A percentile compares a stretch with the other conserved stretches of the same genome.
phyloP scores from a whole-genome alignment of 768 basidiomycete species.

The Kwoniella sp. region DNA sequence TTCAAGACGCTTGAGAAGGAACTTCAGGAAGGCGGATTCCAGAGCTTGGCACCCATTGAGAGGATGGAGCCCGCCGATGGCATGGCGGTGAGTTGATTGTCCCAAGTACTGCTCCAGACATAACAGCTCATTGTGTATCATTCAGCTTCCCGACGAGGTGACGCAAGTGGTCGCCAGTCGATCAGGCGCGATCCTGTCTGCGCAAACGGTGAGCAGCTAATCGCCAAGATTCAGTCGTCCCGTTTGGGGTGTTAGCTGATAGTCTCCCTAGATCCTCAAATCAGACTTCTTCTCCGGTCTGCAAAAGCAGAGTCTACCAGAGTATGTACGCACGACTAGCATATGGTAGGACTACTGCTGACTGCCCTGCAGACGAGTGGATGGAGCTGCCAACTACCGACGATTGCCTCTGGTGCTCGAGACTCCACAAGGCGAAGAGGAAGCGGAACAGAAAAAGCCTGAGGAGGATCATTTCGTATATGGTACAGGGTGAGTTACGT shows the following conservation, averaged over 20 bases:
- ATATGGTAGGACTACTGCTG: constrained; percentile 7
- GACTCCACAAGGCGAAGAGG: constrained; percentile 38
- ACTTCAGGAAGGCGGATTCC: constrained; percentile 71
- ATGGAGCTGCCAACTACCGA: constrained; percentile 93
- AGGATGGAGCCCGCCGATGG: constrained; percentile 57
- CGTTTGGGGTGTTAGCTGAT: constrained; percentile 59
- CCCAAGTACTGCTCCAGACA: neutral
- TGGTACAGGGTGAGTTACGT: constrained; percentile 58
- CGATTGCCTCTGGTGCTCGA: constrained; percentile 65
- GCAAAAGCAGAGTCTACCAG: constrained; percentile 94
- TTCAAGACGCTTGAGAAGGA: constrained; percentile 96
- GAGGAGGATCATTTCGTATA: constrained; percentile 60
- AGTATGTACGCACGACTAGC: constrained; percentile 64
- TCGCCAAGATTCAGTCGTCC: neutral
- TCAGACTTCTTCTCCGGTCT: constrained; percentile 59
- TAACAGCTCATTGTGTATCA: neutral
- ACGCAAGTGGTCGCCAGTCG: constrained; percentile 80
- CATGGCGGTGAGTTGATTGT: constrained; percentile 50
- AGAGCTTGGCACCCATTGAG: constrained; percentile 79
- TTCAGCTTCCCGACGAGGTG: constrained; percentile 78
- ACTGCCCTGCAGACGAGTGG: constrained; percentile 64
- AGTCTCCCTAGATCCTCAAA: constrained; percentile 79
- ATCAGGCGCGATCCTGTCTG: constrained; percentile 76
- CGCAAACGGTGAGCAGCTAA: constrained; percentile 34
- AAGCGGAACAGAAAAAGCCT: neutral